Evolutionary conservation across 2,329 filamentous ascomycete genomes (phyloP), one percentile per base, ranked within the genome.

Genomic region (Beauveria rudraprayagi): DNA sequence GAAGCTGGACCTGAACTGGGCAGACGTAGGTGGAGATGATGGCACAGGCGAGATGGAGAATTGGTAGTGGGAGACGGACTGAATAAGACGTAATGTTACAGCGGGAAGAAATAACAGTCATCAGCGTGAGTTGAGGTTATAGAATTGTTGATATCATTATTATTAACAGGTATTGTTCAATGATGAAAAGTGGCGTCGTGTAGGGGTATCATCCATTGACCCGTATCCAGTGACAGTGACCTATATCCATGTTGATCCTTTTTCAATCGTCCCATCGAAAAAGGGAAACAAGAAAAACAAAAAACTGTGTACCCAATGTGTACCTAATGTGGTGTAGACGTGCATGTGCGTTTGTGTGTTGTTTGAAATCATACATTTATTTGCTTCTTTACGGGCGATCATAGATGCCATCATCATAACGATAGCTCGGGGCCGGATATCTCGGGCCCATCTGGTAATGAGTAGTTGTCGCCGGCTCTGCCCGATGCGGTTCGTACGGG

Each of bases 1-100:
- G 70, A 89, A 85, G 71, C 80, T 90, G 71, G 88, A 87, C 60
- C 67, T 80, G 54, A 73, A 73, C 61, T 83, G 79, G 75, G 73
- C 69, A 16, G 80, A 81, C 19, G 63, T 73, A 52, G 73, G 68
- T 3, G 72, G 60, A 1, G 72, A 73, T 17, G 73, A 73, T 47
- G 68, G 66, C 1, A 68, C 71, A 67, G 68, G 67, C 54, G 73
- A 74, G 52, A 34, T 71, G 65, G 73, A 75, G 28, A 71, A 66
- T 24, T 70, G 67, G 69, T 63, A 62, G 41, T 22, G 30, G 10
- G 5, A 34, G 30, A 5, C 30, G 5, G 30, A 34, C 30, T 34
- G 30, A 3, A 34, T 11, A 34, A 14, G 30, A 34, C 30, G 30
- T 34, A 14, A 5, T 14, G 11, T 14, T 34, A 34, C 11, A 34